A percentile compares a stretch with the other conserved stretches of the same genome.
phyloP scores from a whole-genome alignment of 2,329 filamentous ascomycete species.

The Aspergillus viridinutans region DNA sequence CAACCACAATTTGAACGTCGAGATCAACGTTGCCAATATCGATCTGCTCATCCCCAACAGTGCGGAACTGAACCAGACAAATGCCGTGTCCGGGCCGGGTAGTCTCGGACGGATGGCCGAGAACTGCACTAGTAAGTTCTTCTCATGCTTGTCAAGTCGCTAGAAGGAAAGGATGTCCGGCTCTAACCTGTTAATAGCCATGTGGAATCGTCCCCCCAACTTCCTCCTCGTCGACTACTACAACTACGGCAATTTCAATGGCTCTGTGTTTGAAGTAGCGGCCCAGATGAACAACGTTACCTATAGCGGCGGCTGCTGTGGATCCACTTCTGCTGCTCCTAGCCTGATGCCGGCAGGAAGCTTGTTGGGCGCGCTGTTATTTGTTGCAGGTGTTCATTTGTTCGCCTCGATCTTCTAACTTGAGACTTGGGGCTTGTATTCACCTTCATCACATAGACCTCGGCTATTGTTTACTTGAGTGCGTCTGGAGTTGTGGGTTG shows the following conservation, averaged over 20 bases:
- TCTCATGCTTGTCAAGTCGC: neutral
- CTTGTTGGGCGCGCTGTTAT: constrained; percentile 17
- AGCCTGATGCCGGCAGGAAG: constrained; percentile 15
- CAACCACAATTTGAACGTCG: constrained; percentile 87
- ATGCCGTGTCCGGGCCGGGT: constrained; percentile 60
- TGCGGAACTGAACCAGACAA: constrained; percentile 66
- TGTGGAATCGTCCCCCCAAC: constrained; percentile 68
- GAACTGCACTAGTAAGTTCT: constrained; percentile 54
- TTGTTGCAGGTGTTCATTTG: constrained; percentile 22
- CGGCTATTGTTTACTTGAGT: neutral
- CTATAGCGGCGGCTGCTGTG: constrained; percentile 50
- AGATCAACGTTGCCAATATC: constrained; percentile 63
- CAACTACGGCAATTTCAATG: constrained; percentile 63
- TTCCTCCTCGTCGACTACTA: constrained; percentile 84
- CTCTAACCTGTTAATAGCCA: constrained; percentile 27
- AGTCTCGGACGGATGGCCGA: constrained; percentile 61
- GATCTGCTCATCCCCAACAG: constrained; percentile 68
- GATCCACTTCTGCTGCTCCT: constrained; percentile 24
- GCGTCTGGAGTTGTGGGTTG: neutral
- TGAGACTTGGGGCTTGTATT: constrained; percentile 10
- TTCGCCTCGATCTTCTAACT: constrained; percentile 20
- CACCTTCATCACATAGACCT: neutral
- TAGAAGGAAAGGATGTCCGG: neutral
- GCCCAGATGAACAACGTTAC: constrained; percentile 68
- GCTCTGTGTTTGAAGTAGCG: constrained; percentile 73